Conservation (phyloP, 2,329 filamentous ascomycete genomes). For the Fusarium torreyae region DNA sequence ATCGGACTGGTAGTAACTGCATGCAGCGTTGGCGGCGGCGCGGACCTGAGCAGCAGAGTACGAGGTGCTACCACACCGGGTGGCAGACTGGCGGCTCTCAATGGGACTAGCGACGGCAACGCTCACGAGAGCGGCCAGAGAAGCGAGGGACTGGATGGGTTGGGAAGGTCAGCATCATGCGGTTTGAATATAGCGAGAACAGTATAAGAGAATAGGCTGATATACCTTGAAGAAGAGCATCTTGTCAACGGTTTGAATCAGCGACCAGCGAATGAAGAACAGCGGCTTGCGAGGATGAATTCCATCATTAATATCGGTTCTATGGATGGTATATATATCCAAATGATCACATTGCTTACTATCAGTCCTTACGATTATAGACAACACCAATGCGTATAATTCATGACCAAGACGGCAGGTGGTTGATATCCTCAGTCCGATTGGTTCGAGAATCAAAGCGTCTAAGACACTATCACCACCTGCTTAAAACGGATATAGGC, state of each 20-base stretch:
- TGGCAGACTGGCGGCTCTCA: slow-evolving; percentile 44
- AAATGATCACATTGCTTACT: neutral
- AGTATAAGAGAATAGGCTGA: fast-evolving
- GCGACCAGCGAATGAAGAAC: slow-evolving; percentile 1
- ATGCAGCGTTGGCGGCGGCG: slow-evolving; percentile 50
- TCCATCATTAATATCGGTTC: neutral
- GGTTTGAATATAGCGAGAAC: too few relatives aligned
- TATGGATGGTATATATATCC: slow-evolving; percentile 5
- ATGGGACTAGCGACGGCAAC: slow-evolving; percentile 50
- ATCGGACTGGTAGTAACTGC: slow-evolving; percentile 43
- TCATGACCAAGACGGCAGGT: slow-evolving; percentile 31
- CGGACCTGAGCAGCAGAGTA: slow-evolving; percentile 51
- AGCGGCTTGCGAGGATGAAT: neutral
- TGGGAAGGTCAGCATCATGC: neutral
- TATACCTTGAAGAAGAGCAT: slow-evolving; percentile 46
- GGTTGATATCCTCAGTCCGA: slow-evolving; percentile 6
- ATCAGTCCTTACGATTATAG: slow-evolving; percentile 7
- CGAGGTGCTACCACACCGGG: slow-evolving; percentile 51
- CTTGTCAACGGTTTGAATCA: slow-evolving; percentile 13
- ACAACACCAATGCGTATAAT: slow-evolving; percentile 22
- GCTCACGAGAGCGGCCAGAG: slow-evolving; percentile 50
- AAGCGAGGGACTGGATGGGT: slow-evolving; percentile 38
- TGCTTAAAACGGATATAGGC: slow-evolving; percentile 37
- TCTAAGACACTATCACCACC: slow-evolving; percentile 34
- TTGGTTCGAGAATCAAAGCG: slow-evolving; percentile 19